Evolutionary conservation across 371 early-diverging fungal species (phyloP), one percentile per base, ranked within the genome.

Genomic region (Lichtheimia hyalospora): DNA sequence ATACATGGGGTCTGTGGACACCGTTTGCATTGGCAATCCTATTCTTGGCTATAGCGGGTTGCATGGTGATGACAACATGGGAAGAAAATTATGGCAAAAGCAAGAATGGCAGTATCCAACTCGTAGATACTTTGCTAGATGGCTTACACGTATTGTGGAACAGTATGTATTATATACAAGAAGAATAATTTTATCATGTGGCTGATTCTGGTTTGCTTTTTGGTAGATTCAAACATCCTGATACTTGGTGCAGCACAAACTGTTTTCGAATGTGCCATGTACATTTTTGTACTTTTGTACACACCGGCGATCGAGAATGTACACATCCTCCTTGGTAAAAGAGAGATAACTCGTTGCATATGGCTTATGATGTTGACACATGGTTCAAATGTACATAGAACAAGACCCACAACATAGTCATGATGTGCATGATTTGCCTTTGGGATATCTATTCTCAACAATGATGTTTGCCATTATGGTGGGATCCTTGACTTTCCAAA

Each of bases 201-300:
- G 34, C 5, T 34, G 10, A 34, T 34, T 3, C 3, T 28, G 3
- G 28, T 34, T 34, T 34, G 34, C 34, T 8, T 8, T 34, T 10
- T 34, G 34, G 15, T 39, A 82, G 82, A 82, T 54, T 63, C 67
- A 53, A 82, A 80, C 28, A 87, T 92, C 21, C 62, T 89, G 2
- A 74, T 84, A 1, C 69, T 89, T 52, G 91, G 91, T 6, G 59
- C 82, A 13, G 91, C 90, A 24, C 91, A 91, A 66, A 84, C 85
- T 3, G 74, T 85, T 5, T 91, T 90, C 71, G 93, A 92, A 64
- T 83, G 85, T 49, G 84, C 89, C 58, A 92, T 92, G 92, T 92
- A 92, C 68, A 84, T 84, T 2, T 92, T 92, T 70, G 91, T 92
- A 18, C 61, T 92, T 54, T 66, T 92, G 10, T 92, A 88, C 73